Base-by-base conservation (phyloP, 371 early-diverging fungal genomes). In the Rhizopus sp. region DNA sequence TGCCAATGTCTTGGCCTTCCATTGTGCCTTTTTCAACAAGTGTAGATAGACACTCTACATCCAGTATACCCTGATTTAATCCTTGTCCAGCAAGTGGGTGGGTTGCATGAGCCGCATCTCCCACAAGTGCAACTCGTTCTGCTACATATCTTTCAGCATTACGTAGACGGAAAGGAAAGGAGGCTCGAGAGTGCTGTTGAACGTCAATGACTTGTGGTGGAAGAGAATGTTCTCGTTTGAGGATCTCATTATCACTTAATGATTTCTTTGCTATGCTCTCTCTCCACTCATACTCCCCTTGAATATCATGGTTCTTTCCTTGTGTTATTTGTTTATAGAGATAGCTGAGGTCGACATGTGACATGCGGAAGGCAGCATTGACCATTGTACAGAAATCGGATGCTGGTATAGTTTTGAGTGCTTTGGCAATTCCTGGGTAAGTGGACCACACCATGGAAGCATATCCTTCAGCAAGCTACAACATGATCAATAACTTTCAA, bases 71-170 rank as follows among this genome's bases (percentile, higher is more conserved):
- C 63, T 95, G 85, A 69, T 97, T 97, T 40, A 98, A 71, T 8
- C 98, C 98, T 73, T 96, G 98, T 0, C 98, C 98, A 5, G 97
- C 98, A 57, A 98, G 78, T 15, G 98, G 98, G 63, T 98, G 98
- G 37, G 94, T 87, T 0, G 93, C 83, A 64, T 98, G 98, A n/a
- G 98, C 98, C 7, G 98, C 97, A 71, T 98, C 98, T 0, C 93
- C 98, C 17, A 98, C 85, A 55, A 97, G 81, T 4, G 89, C 97
- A 10, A 93, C 79, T n/a, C 98, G 84, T 8, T 88, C 75, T 6
- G 79, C 81, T 7, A 88, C 79, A 68, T 94, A 92, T 53, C 79
- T 72, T 56, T 84, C 86, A 1, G 93, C 84, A 60, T 94, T 88
- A 39, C 92, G 74, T 75, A 98, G 63, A 30, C 84, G 75, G 41